Evolutionary conservation across 768 basidiomycete species (phyloP).

Genomic region (Pleurotus tuber-regium): DNA sequence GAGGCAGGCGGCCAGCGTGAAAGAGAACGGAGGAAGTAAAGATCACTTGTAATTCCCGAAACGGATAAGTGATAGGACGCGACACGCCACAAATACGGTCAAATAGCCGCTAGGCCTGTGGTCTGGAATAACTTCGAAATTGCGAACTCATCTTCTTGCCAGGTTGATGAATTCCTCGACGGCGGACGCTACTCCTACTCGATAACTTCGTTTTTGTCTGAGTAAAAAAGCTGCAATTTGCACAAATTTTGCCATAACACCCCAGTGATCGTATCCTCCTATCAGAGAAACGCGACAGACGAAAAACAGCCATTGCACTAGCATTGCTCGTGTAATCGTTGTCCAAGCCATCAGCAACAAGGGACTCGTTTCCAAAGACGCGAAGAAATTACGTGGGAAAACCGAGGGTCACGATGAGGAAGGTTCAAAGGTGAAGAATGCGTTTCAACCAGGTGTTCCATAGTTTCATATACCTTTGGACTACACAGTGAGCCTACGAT

Average conservation of each 20-base stretch:
- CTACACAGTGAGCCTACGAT: constrained; percentile 32
- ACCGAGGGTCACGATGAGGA: too few species aligned
- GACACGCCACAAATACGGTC: constrained; percentile 6
- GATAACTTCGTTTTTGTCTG: too few species aligned
- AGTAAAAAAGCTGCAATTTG: too few species aligned
- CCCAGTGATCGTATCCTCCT: too few species aligned
- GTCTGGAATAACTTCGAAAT: neutral
- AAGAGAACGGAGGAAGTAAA: neutral
- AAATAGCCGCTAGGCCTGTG: neutral
- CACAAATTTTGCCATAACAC: too few species aligned
- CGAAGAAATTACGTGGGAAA: neutral
- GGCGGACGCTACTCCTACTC: too few species aligned
- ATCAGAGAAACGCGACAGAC: too few species aligned
- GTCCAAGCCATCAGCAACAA: too few species aligned
- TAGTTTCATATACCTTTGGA: neutral
- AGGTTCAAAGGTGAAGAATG: neutral
- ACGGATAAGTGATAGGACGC: neutral
- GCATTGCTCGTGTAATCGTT: too few species aligned
- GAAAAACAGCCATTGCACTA: too few species aligned
- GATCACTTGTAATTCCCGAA: neutral
- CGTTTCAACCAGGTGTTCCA: neutral
- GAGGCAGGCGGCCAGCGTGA: constrained; percentile 15
- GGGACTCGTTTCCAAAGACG: too few species aligned
- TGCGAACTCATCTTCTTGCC: neutral
- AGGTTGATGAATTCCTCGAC: too few species aligned